A percentile compares a stretch with the other conserved stretches of the same genome.
These are phyloP conservation scores for Lipomyces yamadae DNA, from an alignment of 805 yeast genomes.

Conservation along the genomic window DNA sequence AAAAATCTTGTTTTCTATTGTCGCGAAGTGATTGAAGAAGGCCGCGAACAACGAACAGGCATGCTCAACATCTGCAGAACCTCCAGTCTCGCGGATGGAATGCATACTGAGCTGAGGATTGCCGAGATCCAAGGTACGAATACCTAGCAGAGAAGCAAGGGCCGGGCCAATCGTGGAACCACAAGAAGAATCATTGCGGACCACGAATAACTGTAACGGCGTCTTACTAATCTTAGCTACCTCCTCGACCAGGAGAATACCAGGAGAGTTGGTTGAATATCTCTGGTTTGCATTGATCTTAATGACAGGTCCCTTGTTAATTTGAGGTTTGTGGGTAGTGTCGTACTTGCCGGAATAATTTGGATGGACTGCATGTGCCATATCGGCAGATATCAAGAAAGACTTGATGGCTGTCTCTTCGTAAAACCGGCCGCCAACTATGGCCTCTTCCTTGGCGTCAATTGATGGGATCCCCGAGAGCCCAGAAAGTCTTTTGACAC, in stretches of 20 bases:
- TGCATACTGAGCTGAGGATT: constrained; percentile 87
- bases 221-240: constrained; percentile 68
- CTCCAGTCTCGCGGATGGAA: constrained; percentile 79
- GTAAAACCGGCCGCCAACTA: constrained; percentile 12
- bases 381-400: constrained; percentile 88
- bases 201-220: constrained; percentile 94
- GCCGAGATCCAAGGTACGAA: constrained; percentile 64
- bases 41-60: constrained; percentile 71
- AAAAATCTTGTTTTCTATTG: constrained; percentile 42
- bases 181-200: constrained; percentile 88
- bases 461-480: constrained; percentile 42
- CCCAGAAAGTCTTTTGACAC: constrained; percentile 34
- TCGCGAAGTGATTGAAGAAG: constrained; percentile 68
- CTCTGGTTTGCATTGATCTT: constrained; percentile 95
- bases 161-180: constrained; percentile 98
- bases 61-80: constrained; percentile 72
- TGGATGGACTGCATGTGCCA: constrained; percentile 97
- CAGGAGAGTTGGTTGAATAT: constrained; percentile 91
- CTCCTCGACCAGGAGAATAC: constrained; percentile 75
- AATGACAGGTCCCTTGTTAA: constrained; percentile 90
- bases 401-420: constrained; percentile 56
- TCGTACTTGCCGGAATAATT: constrained; percentile 82
- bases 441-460: constrained; percentile 39
- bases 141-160: constrained; percentile 66
- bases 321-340: constrained; percentile 71